Evolutionary conservation across 1,139 yeast genomes (phyloP), one percentile per base, ranked within the genome.

Genomic region (Candida labiduridarum): DNA sequence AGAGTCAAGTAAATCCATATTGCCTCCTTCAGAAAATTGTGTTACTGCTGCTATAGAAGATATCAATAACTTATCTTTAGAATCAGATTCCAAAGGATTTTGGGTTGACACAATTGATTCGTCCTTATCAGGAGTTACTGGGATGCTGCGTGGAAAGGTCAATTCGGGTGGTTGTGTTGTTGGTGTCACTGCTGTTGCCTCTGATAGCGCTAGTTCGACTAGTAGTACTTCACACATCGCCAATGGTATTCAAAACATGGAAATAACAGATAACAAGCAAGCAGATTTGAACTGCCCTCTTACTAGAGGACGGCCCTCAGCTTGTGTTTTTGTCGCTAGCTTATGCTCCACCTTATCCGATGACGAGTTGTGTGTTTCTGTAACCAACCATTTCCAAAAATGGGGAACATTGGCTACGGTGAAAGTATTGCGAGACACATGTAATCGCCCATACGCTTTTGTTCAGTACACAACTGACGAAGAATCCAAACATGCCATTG

Each of bases 391-490:
- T 60, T 87, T 87, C 57, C 64, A 68, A 50, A 72, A 81, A 65
- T 89, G 86, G 85, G 96, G 96, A 11, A 71, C 76, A 34, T 71
- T 88, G 42, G 74, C 83, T 7, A 72, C 87, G 16, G 96, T 89
- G n/a, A 91, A 92, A 61, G 96, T 91, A 3, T 78, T 91, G 54
- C 76, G 97, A 49, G 97, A 92, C 69, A 82, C 87, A 16, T 74
- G 83, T 31, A 87, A 88, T 64, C 78, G 97, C 41, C 98, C 98
- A 0, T 92, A 92, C 66, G 97, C 97, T 0, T 92, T 92, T 76
- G 97, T 91, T 41, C 97, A 92, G 67, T 90, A 87, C 64, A 74
- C 83, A 12, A 83, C 74, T 49, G 96, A 87, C 54, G 72, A 71
- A 6, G 95, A 88, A 56, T 92, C 96, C 9, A 76, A 78, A 50